Conservation (phyloP, 257 asterid species). For the Fraxinus excelsior region DNA sequence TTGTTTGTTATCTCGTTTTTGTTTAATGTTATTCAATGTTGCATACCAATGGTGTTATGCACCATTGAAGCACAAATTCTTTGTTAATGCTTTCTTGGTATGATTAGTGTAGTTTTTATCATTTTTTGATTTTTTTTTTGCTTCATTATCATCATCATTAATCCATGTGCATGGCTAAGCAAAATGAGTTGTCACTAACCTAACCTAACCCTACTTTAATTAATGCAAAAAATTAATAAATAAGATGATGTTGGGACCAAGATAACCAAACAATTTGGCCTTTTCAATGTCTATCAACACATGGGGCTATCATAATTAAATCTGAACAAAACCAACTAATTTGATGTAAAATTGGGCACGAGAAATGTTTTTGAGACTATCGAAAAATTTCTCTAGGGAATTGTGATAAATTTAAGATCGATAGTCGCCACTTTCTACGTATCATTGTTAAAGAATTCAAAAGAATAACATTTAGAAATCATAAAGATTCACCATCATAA, state of each 20-base stretch:
- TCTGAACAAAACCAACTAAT: neutral
- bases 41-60: neutral
- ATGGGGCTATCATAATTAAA: constrained; percentile 24
- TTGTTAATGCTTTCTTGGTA: neutral
- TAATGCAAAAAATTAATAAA: constrained; percentile 24
- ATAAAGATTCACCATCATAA: neutral
- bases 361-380: neutral
- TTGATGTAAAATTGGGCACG: neutral
- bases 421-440: neutral
- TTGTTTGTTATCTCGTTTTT: too few relatives aligned
- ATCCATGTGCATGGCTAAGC: constrained; percentile 46
- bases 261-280: constrained; percentile 37
- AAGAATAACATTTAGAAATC: neutral
- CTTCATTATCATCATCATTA: neutral
- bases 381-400: neutral
- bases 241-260: constrained; percentile 32
- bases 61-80: neutral
- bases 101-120: neutral
- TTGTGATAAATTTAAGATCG: neutral
- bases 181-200: constrained; percentile 48
- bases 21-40: neutral
- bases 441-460: neutral
- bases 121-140: neutral
- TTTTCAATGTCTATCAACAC: constrained; percentile 39
- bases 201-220: constrained; percentile 20